phyloP scores from a whole-genome alignment of 1,284 basidiomycete genomes.

The Trichosporon coremiiforme region DNA sequence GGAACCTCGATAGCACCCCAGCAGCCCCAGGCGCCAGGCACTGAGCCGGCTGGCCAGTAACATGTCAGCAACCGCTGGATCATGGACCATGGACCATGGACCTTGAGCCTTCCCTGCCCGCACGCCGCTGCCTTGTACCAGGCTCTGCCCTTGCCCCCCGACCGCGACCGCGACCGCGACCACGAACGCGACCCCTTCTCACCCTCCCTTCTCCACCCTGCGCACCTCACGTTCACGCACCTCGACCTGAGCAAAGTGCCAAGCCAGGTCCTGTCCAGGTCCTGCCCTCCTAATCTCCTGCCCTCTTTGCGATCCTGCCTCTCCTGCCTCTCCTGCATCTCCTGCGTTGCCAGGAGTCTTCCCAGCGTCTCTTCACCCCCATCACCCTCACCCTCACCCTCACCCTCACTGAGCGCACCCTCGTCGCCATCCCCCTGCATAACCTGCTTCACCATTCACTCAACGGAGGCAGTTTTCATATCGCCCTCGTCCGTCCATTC shows the following conservation, averaged over 20 bases:
- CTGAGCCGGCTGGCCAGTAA: not conserved
- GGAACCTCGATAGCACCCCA: not conserved
- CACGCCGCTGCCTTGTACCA: too few species aligned
- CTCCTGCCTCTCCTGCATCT: too few species aligned
- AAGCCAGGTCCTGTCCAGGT: not conserved
- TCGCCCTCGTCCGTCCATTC: not conserved
- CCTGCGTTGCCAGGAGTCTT: too few species aligned
- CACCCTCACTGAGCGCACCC: too few species aligned
- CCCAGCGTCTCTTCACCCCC: not conserved
- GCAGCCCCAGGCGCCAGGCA: not conserved
- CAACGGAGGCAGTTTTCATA: slow-evolving; percentile 12
- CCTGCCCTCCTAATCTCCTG: slow-evolving; percentile 2
- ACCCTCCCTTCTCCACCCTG: slow-evolving; percentile 6
- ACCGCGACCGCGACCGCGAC: too few species aligned
- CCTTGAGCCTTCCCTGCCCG: not conserved
- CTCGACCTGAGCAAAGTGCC: not conserved
- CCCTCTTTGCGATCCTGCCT: not conserved
- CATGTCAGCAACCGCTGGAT: not conserved
- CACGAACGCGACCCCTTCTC: not conserved
- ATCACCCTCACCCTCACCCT: too few species aligned
- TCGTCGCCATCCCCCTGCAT: slow-evolving; percentile 2
- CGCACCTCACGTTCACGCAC: not conserved
- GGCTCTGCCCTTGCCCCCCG: not conserved
- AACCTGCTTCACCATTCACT: not conserved
- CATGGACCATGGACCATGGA: too few species aligned